phyloP scores from a whole-genome alignment of 2,329 filamentous ascomycete species.

The Aspergillus proliferans region DNA sequence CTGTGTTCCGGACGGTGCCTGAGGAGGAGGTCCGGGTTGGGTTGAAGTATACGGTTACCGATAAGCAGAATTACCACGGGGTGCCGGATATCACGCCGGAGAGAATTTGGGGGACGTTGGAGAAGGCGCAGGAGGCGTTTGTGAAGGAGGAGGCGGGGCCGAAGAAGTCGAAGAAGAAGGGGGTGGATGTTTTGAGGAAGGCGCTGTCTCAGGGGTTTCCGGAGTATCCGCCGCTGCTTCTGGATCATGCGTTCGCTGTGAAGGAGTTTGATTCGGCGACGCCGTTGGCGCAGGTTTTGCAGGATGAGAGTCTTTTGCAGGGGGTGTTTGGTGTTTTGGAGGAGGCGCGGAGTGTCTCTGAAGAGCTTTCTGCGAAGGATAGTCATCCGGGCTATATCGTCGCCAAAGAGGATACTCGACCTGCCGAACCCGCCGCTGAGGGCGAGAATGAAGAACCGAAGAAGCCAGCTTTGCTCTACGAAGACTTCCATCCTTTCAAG shows the following conservation, averaged over 20 bases:
- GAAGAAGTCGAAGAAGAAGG: slow-evolving; percentile 69
- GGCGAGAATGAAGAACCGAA: slow-evolving; percentile 30
- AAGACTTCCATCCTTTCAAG: slow-evolving; percentile 91
- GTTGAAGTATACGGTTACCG: slow-evolving; percentile 68
- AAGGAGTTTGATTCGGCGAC: slow-evolving; percentile 63
- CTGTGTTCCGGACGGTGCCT: slow-evolving; percentile 70
- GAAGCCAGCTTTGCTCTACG: slow-evolving; percentile 59
- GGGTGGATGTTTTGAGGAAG: slow-evolving; percentile 68
- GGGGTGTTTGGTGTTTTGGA: slow-evolving; percentile 62
- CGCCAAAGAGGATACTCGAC: slow-evolving; percentile 52
- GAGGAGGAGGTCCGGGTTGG: slow-evolving; percentile 77
- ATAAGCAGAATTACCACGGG: slow-evolving; percentile 76
- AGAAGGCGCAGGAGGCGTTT: slow-evolving; percentile 50
- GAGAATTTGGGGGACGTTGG: slow-evolving; percentile 62
- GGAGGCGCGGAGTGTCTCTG: slow-evolving; percentile 63
- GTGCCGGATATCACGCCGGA: slow-evolving; percentile 69
- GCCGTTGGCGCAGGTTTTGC: slow-evolving; percentile 64
- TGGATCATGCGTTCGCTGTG: slow-evolving; percentile 75
- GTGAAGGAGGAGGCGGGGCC: slow-evolving; percentile 32
- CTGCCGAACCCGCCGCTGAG: slow-evolving; percentile 28
- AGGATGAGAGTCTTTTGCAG: slow-evolving; percentile 58
- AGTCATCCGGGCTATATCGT: slow-evolving; percentile 79
- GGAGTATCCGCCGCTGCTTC: slow-evolving; percentile 78
- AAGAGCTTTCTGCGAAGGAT: slow-evolving; percentile 60
- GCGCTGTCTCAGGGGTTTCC: slow-evolving; percentile 77